Base-by-base conservation (phyloP, 2,329 filamentous ascomycete genomes). In the Venturia asperata region DNA sequence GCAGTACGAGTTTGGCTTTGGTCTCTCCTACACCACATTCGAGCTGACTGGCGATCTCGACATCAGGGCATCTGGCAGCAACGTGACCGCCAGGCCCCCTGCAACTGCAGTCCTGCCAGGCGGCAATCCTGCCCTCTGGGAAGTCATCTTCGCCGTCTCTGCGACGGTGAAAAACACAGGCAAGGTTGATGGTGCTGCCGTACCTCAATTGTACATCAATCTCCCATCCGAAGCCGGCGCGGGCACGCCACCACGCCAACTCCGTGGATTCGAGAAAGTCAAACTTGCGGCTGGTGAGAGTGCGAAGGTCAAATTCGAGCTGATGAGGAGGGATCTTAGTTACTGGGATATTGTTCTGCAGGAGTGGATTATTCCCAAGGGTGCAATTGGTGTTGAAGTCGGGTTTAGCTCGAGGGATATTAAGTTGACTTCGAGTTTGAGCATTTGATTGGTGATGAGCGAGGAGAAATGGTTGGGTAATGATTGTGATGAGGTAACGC, bases 1-100 rank as follows among this genome's bases (percentile, higher is more conserved):
- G 9, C 78, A 85, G 62, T 90, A 89, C 68, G 77, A 81, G 67
- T 90, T 90, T 70, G 87, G 87, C 2, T 87, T 87, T 70, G 87
- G 63, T 21, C 27, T 45, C 17, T 65, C 64, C 2, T 90, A 89
- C 75, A 83, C 85, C 62, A 81, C 77, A 10, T 90, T 89, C 73
- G 77, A 78, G 24, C 88, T 88, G 74, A 78, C 78, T 30, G 78
- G 82, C 65, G 75, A 85, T 39, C 75, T 73, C 13, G 62, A 66
- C 17, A 70, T 71, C 39, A 79, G 77, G 4, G 82, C 78, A 10
- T 73, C 74, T 10, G 84, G 87, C 64, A 84, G 76, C 1, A 76
- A 89, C 60, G 15, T 58, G 13, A n/a, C 45, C 5, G 21, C 47
- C 19, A 43, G 24, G 21, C 24, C 41, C 3, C 69, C 72, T 1